Base-by-base conservation (phyloP, 805 yeast genomes). In the Candida stauntonica region DNA sequence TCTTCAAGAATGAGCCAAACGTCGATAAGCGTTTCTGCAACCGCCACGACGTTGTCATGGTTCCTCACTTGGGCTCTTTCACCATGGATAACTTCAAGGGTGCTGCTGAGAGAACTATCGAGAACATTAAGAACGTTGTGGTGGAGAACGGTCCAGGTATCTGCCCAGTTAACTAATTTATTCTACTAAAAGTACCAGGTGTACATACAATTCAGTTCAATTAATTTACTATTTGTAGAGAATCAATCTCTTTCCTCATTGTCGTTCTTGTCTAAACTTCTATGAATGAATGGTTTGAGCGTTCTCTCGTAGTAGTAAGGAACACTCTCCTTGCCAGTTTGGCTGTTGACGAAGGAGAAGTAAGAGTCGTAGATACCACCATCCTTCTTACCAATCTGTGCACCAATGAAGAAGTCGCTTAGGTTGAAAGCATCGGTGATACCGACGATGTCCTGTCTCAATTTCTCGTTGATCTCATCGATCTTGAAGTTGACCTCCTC, bases 331-430 rank as follows among this genome's bases (percentile, higher is more conserved):
- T 46, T 38, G n/a, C 45, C 52, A n/a, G 45, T 62, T 68, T 75
- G 41, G 61, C 64, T 20, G 39, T 63, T 58, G 12, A 79, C 77
- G 33, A 75, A 74, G 54, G 79, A 77, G 46, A 81, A 81, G 64
- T 86, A 86, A 54, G 84, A 76, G 51, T 79, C 79, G 62, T 88
- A 88, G 33, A 84, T 77, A 57, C 86, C 81, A 38, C 96, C 96
- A 51, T 84, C 80, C 60, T 73, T 79, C 38, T 68, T 71, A 23
- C 96, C 96, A 44, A 88, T 75, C n/a, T 89, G 79, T 0, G 95
- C 77, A 59, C 86, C 83, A 54, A 88, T 70, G 66, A 82, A 75
- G 58, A 72, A 81, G 63, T 88, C 95, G 20, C 85, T 74, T 46
- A 83, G 68, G 60, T 81, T 77, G 69, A 88, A 88, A 1, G 94